Conservation (phyloP, 345 rosid species). For the Theobroma cacao region DNA sequence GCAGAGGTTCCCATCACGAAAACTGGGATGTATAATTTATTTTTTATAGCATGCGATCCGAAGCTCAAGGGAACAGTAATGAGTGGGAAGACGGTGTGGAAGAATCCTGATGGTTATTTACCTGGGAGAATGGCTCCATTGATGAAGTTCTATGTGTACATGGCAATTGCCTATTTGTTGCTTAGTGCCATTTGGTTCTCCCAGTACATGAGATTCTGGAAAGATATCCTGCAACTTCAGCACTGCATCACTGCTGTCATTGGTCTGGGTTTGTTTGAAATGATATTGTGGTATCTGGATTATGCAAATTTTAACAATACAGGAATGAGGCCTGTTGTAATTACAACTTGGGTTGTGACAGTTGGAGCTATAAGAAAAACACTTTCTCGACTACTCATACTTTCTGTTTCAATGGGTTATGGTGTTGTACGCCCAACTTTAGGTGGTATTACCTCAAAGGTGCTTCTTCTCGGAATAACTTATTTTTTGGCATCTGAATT, state of each 20-base stretch:
- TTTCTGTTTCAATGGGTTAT: conserved; percentile 91
- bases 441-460: conserved; percentile 96
- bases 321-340: conserved; percentile 72
- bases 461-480: conserved; percentile 79
- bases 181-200: conserved; percentile 73
- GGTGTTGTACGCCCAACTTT: conserved; percentile 97
- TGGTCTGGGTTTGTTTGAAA: conserved; percentile 81
- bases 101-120: conserved; percentile 84
- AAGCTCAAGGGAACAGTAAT: conserved; percentile 68
- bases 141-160: conserved; percentile 69
- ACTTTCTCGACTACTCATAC: conserved; percentile 70
- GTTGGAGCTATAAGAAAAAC: conserved; percentile 83
- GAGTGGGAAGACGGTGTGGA: conserved; percentile 96
- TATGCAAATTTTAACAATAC: conserved; percentile 73
- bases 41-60: conserved; percentile 87
- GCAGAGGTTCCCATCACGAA: conserved; percentile 45
- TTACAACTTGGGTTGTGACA: conserved; percentile 90
- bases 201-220: conserved; percentile 78
- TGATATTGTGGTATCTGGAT: conserved; percentile 89
- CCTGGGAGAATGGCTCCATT: conserved; percentile 98
- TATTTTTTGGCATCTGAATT: conserved; percentile 91
- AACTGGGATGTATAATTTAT: conserved; percentile 93
- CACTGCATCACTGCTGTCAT: conserved; percentile 80
- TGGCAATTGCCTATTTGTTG: conserved; percentile 69
- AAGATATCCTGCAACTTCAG: conserved; percentile 86